Base-by-base conservation (phyloP, 169 alveolate species). In the Plasmodium reichenowi region DNA sequence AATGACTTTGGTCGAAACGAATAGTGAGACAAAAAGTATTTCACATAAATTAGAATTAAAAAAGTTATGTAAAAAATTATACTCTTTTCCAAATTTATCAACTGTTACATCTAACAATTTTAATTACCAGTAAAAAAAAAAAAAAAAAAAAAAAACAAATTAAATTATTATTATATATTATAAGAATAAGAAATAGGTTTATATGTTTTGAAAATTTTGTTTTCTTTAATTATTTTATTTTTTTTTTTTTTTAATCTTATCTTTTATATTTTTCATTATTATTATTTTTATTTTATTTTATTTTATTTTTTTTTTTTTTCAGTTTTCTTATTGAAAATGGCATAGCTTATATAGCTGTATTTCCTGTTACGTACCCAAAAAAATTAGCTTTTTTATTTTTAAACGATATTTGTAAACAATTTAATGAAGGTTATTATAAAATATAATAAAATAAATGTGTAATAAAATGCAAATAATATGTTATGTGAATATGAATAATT, bases 321-420 rank as follows among this genome's bases (percentile, higher is more conserved):
- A 88, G 93, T 60, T 94, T 93, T 73, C 89, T 93, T n/a, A 89
- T 94, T 32, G 96, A 94, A 52, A 94, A 91, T 72, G 96, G 96
- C 50, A 72, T 94, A 56, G 93, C 95, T 38, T 94, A 93, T 60
- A 89, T 94, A 90, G 93, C 94, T 22, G 92, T 90, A 7, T 78
- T 92, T 59, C 92, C 93, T 20, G 45, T 88, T 7, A 52, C 74
- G 12, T 92, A 91, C 54, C 96, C 96, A 17, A 94, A 94, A 71
- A 94, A 94, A 74, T 72, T 92, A 62, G 95, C 93, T 22, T 92
- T 94, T 56, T 85, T 94, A 29, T 94, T 86, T 88, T 72, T 94
- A 54, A 93, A 92, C 58, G 95, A 94, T 52, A 50, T 94, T 48
- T 94, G 95, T 85, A 72, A 92, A 58, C 95, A 93, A 29, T 94